A percentile compares a stretch with the other conserved stretches of the same genome.
Evolutionary conservation across 139 green algal genomes (phyloP).

Genomic region (Chlorella sp.): DNA sequence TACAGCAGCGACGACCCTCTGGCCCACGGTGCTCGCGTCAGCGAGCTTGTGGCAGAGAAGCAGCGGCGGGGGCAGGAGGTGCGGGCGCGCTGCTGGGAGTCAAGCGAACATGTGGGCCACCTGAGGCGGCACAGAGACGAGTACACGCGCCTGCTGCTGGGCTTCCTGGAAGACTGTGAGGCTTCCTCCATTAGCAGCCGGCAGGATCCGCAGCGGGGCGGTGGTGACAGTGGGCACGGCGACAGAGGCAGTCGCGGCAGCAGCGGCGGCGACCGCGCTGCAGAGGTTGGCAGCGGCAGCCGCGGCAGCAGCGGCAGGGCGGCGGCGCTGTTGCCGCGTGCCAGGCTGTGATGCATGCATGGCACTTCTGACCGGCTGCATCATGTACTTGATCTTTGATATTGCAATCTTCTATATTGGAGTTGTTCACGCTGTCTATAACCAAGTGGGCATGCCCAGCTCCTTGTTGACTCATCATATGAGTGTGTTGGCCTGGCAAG

Average conservation of each 20-base stretch:
- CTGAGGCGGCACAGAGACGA: constrained; percentile 25
- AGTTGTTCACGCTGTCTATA: too few relatives aligned
- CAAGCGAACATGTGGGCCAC: constrained; percentile 17
- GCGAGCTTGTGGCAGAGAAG: constrained; percentile 14
- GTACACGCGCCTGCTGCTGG: constrained; percentile 26
- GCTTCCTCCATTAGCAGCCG: neutral
- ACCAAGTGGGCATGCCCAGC: too few relatives aligned
- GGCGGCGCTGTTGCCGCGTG: neutral
- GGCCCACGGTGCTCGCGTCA: neutral
- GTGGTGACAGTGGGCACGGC: neutral
- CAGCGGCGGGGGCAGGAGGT: constrained; percentile 2
- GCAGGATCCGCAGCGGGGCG: neutral
- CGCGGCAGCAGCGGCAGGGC: too few relatives aligned
- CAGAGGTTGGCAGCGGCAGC: too few relatives aligned
- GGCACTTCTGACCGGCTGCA: too few relatives aligned
- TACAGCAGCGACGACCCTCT: constrained; percentile 29
- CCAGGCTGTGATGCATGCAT: neutral
- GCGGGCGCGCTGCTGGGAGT: neutral
- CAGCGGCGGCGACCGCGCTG: too few relatives aligned
- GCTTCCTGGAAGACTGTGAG: neutral
- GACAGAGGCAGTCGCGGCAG: too few relatives aligned
- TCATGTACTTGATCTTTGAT: too few relatives aligned
- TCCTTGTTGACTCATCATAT: too few relatives aligned
- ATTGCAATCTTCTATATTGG: too few relatives aligned
- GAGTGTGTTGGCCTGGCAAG: too few relatives aligned